A percentile compares a stretch with the other conserved stretches of the same genome.
These are phyloP conservation scores for Globisporangium carolinianum DNA, from an alignment of 352 stramenopile species.

Conservation along the genomic window DNA sequence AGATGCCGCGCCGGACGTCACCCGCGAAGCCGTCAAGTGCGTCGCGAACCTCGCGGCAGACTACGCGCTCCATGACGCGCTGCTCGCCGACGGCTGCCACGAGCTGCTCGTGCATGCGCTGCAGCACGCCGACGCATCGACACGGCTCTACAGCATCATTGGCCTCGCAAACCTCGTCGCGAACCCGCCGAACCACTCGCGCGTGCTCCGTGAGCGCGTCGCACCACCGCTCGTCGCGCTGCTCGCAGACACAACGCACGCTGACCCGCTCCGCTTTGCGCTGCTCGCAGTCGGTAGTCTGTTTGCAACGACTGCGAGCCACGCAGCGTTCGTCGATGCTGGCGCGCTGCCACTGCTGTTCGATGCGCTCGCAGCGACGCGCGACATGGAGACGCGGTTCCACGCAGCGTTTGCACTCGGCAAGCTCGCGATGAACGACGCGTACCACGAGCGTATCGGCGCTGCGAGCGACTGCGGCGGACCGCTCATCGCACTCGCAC, in stretches of 20 bases:
- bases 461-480: conserved; percentile 39
- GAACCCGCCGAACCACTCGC: conserved; percentile 75
- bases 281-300: conserved; percentile 83
- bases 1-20: conserved; percentile 17
- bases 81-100: conserved; percentile 74
- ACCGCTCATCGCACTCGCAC: conserved; percentile 45
- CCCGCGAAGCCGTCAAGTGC: conserved; percentile 66
- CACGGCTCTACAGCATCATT: conserved; percentile 83
- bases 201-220: conserved; percentile 57
- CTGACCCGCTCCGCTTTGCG: conserved; percentile 71
- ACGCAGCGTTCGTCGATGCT: conserved; percentile 61
- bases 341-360: conserved; percentile 71
- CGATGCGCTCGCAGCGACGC: conserved; percentile 39
- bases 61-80: conserved; percentile 80
- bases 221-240: conserved; percentile 52
- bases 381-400: conserved; percentile 89
- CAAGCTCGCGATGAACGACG: conserved; percentile 87
- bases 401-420: conserved; percentile 91
- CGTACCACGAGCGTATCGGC: conserved; percentile 59
- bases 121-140: conserved; percentile 48
- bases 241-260: conserved; percentile 24
- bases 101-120: conserved; percentile 78
- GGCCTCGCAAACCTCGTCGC: conserved; percentile 88
- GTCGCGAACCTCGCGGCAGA: conserved; percentile 71
- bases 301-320: conserved; percentile 53